phyloP scores from a whole-genome alignment of 768 basidiomycete species.

The Trametes cingulata region DNA sequence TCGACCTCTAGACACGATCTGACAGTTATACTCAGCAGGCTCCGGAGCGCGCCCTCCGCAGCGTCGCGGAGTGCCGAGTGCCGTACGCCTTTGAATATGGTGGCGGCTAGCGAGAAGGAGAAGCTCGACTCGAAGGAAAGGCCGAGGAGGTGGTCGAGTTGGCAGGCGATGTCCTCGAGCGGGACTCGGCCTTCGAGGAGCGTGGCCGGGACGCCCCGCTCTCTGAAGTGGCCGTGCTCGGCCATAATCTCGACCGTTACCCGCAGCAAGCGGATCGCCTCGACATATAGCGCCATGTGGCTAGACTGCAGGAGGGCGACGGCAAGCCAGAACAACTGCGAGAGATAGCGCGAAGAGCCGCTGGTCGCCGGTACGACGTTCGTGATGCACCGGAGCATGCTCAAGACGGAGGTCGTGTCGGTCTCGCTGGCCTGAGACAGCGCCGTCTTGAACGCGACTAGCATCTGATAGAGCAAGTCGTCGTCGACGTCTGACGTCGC shows the following conservation, averaged over 20 bases:
- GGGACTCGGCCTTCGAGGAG: conserved; percentile 64
- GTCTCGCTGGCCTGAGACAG: conserved; percentile 66
- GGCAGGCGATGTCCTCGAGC: conserved; percentile 66
- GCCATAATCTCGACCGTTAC: conserved; percentile 67
- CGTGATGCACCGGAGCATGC: conserved; percentile 86
- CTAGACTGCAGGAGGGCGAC: conserved; percentile 81
- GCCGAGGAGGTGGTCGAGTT: conserved; percentile 71
- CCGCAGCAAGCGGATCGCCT: conserved; percentile 68
- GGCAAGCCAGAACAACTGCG: conserved; percentile 84
- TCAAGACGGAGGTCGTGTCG: conserved; percentile 72
- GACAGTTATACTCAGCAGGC: conserved; percentile 62
- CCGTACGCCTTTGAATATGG: conserved; percentile 86
- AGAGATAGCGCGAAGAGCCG: conserved; percentile 68
- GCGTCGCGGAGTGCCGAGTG: conserved; percentile 62
- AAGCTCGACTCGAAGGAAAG: conserved; percentile 78
- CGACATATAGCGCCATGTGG: conserved; percentile 65
- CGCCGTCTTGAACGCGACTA: conserved; percentile 80
- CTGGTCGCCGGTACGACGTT: conserved; percentile 73
- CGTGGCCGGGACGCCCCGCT: conserved; percentile 51
- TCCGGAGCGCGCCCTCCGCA: conserved; percentile 62
- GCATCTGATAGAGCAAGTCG: conserved; percentile 90
- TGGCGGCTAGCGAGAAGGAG: conserved; percentile 78
- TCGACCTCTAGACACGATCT: conserved; percentile 29
- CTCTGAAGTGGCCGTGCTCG: conserved; percentile 56
- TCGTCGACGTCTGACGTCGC: conserved; percentile 86